These are phyloP conservation scores for Plasmopara viticola DNA, from an alignment of 352 stramenopile genomes.

Conservation along the genomic window DNA sequence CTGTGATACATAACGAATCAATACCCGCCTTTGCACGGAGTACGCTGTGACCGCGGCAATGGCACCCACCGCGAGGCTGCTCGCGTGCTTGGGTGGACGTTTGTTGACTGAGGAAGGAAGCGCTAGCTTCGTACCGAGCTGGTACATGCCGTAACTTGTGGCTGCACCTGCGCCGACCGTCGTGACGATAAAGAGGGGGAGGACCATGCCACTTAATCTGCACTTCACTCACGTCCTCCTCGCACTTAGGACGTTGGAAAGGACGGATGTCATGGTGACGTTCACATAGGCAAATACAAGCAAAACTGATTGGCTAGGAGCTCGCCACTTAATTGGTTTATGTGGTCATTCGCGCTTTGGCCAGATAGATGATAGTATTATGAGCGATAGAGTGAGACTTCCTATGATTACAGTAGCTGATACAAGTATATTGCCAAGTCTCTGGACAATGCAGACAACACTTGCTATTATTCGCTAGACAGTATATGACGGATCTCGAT, in stretches of 20 bases:
- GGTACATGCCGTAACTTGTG: constrained; percentile 67
- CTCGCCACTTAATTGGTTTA: too few relatives aligned
- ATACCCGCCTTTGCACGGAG: constrained; percentile 38
- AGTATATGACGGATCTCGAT: constrained; percentile 72
- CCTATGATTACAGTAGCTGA: constrained; percentile 72
- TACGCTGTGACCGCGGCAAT: constrained; percentile 39
- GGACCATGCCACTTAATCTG: constrained; percentile 38
- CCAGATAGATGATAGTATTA: not conserved
- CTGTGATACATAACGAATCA: constrained; percentile 54
- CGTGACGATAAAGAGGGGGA: constrained; percentile 61
- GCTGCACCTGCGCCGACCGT: constrained; percentile 35
- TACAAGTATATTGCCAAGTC: constrained; percentile 40
- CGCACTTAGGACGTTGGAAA: too few relatives aligned
- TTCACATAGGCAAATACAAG: too few relatives aligned
- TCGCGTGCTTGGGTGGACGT: constrained; percentile 36
- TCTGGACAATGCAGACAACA: constrained; percentile 47
- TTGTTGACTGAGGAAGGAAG: constrained; percentile 25
- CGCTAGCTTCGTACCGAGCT: constrained; percentile 41
- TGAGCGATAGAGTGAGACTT: constrained; percentile 9
- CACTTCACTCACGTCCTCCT: too few relatives aligned
- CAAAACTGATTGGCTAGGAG: too few relatives aligned
- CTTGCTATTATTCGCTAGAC: constrained; percentile 82
- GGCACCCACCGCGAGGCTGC: constrained; percentile 30
- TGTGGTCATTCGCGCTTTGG: not conserved
- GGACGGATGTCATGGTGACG: too few relatives aligned